phyloP scores from a whole-genome alignment of 257 asterid species.

The Handroanthus guayacan region DNA sequence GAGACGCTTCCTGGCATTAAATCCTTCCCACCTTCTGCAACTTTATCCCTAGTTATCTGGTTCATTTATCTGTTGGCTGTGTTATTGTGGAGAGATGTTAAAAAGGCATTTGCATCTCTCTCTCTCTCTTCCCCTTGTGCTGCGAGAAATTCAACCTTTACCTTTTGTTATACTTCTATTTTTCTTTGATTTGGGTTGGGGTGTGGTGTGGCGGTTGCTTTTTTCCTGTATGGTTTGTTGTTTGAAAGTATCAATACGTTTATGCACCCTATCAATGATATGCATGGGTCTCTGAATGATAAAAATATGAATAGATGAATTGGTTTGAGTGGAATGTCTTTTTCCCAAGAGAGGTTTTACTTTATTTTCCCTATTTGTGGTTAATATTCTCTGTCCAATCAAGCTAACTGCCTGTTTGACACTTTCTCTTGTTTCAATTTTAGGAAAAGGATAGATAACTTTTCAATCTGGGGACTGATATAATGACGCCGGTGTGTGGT shows the following conservation, averaged over 20 bases:
- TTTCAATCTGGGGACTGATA: background rate
- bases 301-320: background rate
- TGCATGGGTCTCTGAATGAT: no score
- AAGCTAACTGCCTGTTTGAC: constrained; percentile 19
- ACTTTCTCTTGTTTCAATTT: constrained; percentile 4
- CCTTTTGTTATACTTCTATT: background rate
- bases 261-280: no score
- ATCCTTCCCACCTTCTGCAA: background rate
- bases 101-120: background rate
- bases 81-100: background rate
- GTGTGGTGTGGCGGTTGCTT: background rate
- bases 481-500: background rate
- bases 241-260: no score
- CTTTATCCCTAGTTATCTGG: background rate
- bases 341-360: background rate
- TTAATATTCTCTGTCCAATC: background rate
- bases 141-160: background rate
- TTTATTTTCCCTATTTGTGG: background rate
- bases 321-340: background rate
- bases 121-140: background rate
- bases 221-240: background rate
- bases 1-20: background rate
- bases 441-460: constrained; percentile 36
- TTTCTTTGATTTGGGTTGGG: background rate
- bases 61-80: constrained; percentile 6